phyloP scores from a whole-genome alignment of 345 rosid species.

The Salix exigua region DNA sequence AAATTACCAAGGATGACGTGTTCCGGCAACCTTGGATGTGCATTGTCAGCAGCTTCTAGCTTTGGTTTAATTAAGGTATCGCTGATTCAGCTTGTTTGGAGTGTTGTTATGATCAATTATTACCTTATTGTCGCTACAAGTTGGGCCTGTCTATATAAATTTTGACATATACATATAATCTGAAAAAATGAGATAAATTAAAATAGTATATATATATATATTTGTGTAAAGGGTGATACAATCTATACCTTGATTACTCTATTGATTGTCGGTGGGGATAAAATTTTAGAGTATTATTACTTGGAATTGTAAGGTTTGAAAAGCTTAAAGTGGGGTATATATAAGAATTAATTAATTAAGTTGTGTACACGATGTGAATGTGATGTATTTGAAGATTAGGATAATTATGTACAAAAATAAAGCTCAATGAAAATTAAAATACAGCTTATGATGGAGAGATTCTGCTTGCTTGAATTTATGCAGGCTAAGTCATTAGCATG shows the following conservation, averaged over 20 bases:
- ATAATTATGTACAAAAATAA: background rate
- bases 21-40: background rate
- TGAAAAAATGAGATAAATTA: background rate
- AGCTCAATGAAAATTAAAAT: background rate
- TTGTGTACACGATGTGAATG: background rate
- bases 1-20: background rate
- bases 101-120: background rate
- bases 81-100: background rate
- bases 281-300: background rate
- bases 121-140: background rate
- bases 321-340: slow-evolving; percentile 13
- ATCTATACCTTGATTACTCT: background rate
- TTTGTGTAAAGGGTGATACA: background rate
- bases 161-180: background rate
- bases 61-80: background rate
- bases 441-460: background rate
- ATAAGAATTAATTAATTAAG: slow-evolving; percentile 11
- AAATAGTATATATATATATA: background rate
- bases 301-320: slow-evolving; percentile 6
- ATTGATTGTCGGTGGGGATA: background rate
- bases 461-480: no score
- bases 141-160: background rate
- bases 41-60: background rate
- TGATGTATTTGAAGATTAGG: slow-evolving; percentile 6
- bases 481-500: no score